Evolutionary conservation across 495 filamentous ascomycete genomes (phyloP), one percentile per base, ranked within the genome.

Genomic region (Pseudevernia furfuracea): DNA sequence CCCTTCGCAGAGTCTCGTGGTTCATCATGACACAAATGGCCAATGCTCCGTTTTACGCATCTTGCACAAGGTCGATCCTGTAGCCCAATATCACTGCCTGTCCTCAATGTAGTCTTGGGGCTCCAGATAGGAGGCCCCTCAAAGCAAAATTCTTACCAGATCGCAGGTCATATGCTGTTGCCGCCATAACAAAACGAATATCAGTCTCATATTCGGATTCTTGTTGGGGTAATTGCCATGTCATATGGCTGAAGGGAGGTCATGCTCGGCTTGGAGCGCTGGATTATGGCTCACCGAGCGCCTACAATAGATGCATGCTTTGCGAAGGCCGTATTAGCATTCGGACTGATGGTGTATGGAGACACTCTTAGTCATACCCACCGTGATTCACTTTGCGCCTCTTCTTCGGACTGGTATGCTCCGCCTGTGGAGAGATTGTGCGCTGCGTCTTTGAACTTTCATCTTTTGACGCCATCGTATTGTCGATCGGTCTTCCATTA

Each of bases 351-450:
- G 55, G 32, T 48, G 58, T 38, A 52, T 44, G 60, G 52, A 61
- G 39, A 30, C 15, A 9, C 44, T 39, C 30, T 28, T 63, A 59
- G 25, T 57, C 62, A 37, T 64, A 76, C 86, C 82, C 85, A 96
- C 93, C 94, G 84, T 99, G 95, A 84, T 97, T 97, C 71, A 99
- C 94, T 82, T 99, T 99, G 79, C 92, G 89, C 78, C 95, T 84
- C 84, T 96, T 98, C 82, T 94, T 96, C 28, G 89, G 86, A 72
- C 87, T 90, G 62, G 79, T 76, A 67, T 80, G 74, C 72, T 73
- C 66, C 61, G 61, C 61, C 38, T 61, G 66, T 17, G 58, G 55
- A 19, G 58, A 68, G 49, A 34, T 11, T 34, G 58, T 46, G 37
- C 55, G 59, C 60, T 59, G 61, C 61, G 57, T 56, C 64, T 63